phyloP scores from a whole-genome alignment of 176 grass and related monocot genomes.

The Rhipidocladum racemiflorum region DNA sequence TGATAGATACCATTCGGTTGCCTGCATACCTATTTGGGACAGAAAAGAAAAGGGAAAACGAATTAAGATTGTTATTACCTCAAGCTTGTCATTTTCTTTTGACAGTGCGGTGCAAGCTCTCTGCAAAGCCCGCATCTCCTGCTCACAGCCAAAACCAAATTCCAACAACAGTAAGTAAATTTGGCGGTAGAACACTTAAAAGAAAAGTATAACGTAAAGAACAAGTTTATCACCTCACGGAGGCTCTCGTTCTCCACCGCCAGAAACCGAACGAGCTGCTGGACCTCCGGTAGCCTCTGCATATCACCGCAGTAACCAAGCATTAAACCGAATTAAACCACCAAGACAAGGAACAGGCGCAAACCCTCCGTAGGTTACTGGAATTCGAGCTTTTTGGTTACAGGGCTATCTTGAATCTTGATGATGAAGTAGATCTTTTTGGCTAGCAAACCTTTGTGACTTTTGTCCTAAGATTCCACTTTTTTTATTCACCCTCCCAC shows the following conservation, averaged over 20 bases:
- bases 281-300: slow-evolving; percentile 62
- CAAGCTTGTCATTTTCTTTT: slow-evolving; percentile 53
- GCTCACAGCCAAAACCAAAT: slow-evolving; percentile 23
- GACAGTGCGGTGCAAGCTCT: slow-evolving; percentile 41
- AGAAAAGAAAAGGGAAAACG: neutral
- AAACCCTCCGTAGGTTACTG: neutral
- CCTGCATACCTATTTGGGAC: slow-evolving; percentile 20
- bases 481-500: slow-evolving; percentile 22
- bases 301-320: neutral
- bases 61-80: slow-evolving; percentile 36
- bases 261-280: slow-evolving; percentile 52
- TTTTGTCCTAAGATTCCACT: slow-evolving; percentile 36
- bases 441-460: slow-evolving; percentile 28
- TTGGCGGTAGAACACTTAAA: neutral
- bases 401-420: slow-evolving; percentile 39
- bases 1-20: slow-evolving; percentile 17
- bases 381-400: slow-evolving; percentile 12
- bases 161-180: neutral
- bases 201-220: neutral
- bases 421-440: slow-evolving; percentile 32
- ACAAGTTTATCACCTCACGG: slow-evolving; percentile 25
- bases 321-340: slow-evolving; percentile 21
- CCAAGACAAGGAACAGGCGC: neutral
- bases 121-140: slow-evolving; percentile 52
- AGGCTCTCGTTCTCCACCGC: slow-evolving; percentile 45